These are phyloP conservation scores for Citropsis articulata DNA, from an alignment of 345 rosid species.

Conservation along the genomic window DNA sequence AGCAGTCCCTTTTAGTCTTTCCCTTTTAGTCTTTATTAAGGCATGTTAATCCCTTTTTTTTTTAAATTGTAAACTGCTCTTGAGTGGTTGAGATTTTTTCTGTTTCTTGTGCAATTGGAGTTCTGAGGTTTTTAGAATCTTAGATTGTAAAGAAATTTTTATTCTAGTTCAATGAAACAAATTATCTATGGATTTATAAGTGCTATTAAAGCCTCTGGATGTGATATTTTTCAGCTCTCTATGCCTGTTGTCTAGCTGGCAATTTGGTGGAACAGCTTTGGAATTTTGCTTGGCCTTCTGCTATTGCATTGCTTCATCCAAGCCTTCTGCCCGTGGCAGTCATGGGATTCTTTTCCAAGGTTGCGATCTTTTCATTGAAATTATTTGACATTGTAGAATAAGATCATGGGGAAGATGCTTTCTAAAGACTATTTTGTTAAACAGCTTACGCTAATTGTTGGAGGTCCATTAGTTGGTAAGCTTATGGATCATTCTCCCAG, in stretches of 20 bases:
- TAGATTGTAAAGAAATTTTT: neutral
- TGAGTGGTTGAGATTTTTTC: neutral
- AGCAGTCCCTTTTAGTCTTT: neutral
- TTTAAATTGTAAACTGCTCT: neutral
- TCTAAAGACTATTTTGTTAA: slow-evolving; percentile 15
- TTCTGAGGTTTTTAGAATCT: neutral
- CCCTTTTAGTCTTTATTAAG: neutral
- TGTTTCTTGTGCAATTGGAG: neutral
- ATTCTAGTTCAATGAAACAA: neutral
- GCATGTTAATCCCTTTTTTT: neutral
- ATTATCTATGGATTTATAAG: neutral
- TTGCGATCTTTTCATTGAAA: slow-evolving; percentile 18
- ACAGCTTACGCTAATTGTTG: slow-evolving; percentile 67
- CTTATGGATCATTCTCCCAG: slow-evolving; percentile 90
- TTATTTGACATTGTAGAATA: neutral
- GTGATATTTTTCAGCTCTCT: slow-evolving; percentile 45
- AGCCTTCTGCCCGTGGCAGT: slow-evolving; percentile 96
- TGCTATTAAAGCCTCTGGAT: neutral
- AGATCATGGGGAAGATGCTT: neutral
- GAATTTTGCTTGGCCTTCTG: slow-evolving; percentile 97
- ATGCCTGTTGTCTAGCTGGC: slow-evolving; percentile 74
- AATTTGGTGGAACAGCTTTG: slow-evolving; percentile 90
- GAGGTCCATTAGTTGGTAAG: slow-evolving; percentile 91
- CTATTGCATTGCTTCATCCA: slow-evolving; percentile 87
- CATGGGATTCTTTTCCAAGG: slow-evolving; percentile 81